These are phyloP conservation scores for Phaseolus coccineus DNA, from an alignment of 331 rosid genomes.

Conservation along the genomic window DNA sequence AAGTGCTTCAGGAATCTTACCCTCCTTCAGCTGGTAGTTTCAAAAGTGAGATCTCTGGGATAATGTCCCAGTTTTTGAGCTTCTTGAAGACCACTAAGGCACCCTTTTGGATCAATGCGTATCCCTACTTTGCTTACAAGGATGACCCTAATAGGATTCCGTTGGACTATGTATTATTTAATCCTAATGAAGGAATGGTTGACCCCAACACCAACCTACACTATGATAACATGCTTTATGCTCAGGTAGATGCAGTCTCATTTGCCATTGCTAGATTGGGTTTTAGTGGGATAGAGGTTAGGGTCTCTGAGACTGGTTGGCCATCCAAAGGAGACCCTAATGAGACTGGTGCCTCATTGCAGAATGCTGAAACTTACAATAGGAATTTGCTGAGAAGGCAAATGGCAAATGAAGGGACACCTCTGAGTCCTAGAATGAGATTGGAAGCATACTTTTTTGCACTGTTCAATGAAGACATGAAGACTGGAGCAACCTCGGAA, in stretches of 20 bases:
- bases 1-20: constrained; percentile 78
- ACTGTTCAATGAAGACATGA: constrained; percentile 90
- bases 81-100: constrained; percentile 73
- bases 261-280: constrained; percentile 87
- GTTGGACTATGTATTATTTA: constrained; percentile 75
- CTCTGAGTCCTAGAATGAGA: constrained; percentile 77
- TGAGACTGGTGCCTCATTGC: constrained; percentile 75
- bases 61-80: constrained; percentile 64
- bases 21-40: constrained; percentile 96
- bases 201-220: constrained; percentile 78
- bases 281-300: constrained; percentile 69
- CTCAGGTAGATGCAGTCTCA: constrained; percentile 85
- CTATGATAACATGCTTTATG: constrained; percentile 94
- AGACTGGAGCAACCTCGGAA: constrained; percentile 88
- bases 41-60: constrained; percentile 61
- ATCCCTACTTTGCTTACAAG: constrained; percentile 89
- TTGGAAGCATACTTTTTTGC: constrained; percentile 86
- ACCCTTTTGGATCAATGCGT: constrained; percentile 97
- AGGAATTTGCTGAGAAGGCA: constrained; percentile 82
- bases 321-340: constrained; percentile 79
- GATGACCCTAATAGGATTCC: constrained; percentile 60
- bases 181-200: constrained; percentile 70
- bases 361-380: constrained; percentile 83
- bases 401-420: constrained; percentile 87
- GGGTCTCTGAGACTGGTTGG: constrained; percentile 96